Evolutionary conservation across 1,284 basidiomycete genomes (phyloP).

Genomic region (Taiwanofungus camphoratus): DNA sequence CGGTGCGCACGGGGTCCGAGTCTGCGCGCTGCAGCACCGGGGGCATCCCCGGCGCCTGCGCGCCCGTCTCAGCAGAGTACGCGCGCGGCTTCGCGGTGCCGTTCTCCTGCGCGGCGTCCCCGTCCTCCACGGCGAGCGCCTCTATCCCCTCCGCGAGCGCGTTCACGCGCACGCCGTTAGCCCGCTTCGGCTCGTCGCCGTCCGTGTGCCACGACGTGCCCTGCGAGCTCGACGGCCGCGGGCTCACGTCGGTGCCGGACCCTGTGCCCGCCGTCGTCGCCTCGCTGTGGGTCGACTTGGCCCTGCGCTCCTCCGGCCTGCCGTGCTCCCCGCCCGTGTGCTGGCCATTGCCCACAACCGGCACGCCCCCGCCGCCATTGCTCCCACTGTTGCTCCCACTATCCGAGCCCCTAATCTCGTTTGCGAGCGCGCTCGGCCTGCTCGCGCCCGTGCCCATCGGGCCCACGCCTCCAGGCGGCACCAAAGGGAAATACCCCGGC

Average conservation of each 20-base stretch:
- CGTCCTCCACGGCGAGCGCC: constrained; percentile 11
- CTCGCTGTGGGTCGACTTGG: constrained; percentile 17
- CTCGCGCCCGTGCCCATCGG: too few relatives aligned
- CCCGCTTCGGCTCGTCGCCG: too few relatives aligned
- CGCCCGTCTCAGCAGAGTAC: constrained; percentile 15
- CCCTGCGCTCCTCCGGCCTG: constrained; percentile 2
- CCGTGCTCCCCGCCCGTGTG: background rate
- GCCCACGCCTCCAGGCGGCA: constrained; percentile 23
- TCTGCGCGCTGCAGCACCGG: constrained; percentile 1
- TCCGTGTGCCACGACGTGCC: constrained; percentile 23
- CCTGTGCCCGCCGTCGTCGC: constrained; percentile 13
- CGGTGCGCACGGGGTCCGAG: background rate
- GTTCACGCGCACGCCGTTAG: constrained; percentile 10
- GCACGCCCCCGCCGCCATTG: constrained; percentile 1
- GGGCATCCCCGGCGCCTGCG: background rate
- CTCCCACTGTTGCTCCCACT: constrained; percentile 9
- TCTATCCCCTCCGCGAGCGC: constrained; percentile 10
- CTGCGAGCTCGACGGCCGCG: constrained; percentile 16
- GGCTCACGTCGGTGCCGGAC: constrained; percentile 9
- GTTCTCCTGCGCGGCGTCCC: constrained; percentile 2
- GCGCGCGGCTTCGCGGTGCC: constrained; percentile 14
- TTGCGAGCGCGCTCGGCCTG: too few relatives aligned
- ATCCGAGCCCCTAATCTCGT: constrained; percentile 33
- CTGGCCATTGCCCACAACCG: background rate
- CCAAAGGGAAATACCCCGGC: constrained; percentile 41